Evolutionary conservation across 2,329 filamentous ascomycete species (phyloP).

Genomic region (Shiraia bambusicola): DNA sequence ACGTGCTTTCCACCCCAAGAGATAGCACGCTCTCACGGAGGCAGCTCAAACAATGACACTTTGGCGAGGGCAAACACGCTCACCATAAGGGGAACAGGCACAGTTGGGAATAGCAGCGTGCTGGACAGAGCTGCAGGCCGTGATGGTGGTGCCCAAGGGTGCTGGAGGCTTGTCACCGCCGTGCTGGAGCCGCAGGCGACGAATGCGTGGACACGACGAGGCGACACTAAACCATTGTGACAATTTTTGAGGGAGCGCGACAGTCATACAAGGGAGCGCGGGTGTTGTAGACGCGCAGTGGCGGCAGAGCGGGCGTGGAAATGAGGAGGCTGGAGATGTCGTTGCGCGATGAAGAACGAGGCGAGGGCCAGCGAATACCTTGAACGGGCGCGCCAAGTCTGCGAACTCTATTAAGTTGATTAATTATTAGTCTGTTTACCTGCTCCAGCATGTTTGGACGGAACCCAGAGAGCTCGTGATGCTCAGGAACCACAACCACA

Average conservation of each 20-base stretch:
- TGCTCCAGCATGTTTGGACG: too few species aligned
- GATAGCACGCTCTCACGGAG: slow-evolving; percentile 8
- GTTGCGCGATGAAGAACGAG: slow-evolving; percentile 17
- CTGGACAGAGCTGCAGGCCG: slow-evolving; percentile 2
- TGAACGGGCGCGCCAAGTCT: slow-evolving; percentile 29
- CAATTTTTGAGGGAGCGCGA: slow-evolving; percentile 13
- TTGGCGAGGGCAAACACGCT: neutral
- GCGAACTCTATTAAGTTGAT: slow-evolving; percentile 24
- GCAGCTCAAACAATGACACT: slow-evolving; percentile 2
- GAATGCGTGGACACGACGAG: slow-evolving; percentile 15
- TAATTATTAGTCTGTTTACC: slow-evolving; percentile 30
- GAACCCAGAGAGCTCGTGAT: too few species aligned
- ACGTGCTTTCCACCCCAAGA: slow-evolving; percentile 10
- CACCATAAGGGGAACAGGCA: slow-evolving; percentile 2
- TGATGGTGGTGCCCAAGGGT: slow-evolving; percentile 2
- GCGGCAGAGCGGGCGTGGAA: slow-evolving; percentile 18
- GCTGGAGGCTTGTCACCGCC: slow-evolving; percentile 22
- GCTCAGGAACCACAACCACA: too few species aligned
- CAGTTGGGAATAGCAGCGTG: neutral
- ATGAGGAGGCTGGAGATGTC: slow-evolving; percentile 36
- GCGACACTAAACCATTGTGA: slow-evolving; percentile 28
- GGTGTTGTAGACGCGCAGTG: slow-evolving; percentile 25
- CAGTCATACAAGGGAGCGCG: slow-evolving; percentile 19
- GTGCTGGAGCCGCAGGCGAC: slow-evolving; percentile 13
- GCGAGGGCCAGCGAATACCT: slow-evolving; percentile 20